These are phyloP conservation scores for Prunus salicina DNA, from an alignment of 306 rosid genomes.

Conservation along the genomic window DNA sequence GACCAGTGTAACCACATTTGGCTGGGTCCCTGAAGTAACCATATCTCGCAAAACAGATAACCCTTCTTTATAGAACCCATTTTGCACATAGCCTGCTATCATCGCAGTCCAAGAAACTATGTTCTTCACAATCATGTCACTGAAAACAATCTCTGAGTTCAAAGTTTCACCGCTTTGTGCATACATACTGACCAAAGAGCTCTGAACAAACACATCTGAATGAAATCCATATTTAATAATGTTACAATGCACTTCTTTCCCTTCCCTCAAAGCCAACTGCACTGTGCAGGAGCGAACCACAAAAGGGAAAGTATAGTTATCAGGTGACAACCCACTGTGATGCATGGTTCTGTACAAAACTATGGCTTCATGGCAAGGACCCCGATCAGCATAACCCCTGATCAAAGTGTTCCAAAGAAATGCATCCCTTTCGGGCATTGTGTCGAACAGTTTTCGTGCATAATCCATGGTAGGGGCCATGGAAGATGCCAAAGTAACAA, in stretches of 20 bases:
- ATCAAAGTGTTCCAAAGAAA: conserved; percentile 82
- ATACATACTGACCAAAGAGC: conserved; percentile 30
- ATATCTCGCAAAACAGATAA: conserved; percentile 23
- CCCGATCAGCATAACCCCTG: conserved; percentile 77
- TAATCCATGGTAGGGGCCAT: conserved; percentile 17
- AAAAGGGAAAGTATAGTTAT: conserved; percentile 74
- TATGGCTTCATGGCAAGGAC: conserved; percentile 64
- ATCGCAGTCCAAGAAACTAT: conserved; percentile 34
- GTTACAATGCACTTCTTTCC: conserved; percentile 59
- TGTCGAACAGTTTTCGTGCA: conserved; percentile 43
- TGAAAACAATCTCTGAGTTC: conserved; percentile 13
- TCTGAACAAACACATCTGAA: conserved; percentile 68
- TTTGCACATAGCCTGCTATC: conserved; percentile 32
- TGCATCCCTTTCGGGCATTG: conserved; percentile 55
- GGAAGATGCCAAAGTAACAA: conserved; percentile 15
- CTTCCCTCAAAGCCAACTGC: conserved; percentile 60
- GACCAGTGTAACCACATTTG: conserved; percentile 28
- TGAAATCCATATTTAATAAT: conserved; percentile 52
- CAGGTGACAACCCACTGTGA: conserved; percentile 52
- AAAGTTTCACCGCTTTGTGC: conserved; percentile 26
- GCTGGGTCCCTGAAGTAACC: conserved; percentile 27
- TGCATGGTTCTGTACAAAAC: conserved; percentile 52
- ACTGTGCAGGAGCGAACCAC: conserved; percentile 76
- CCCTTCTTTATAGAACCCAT: conserved; percentile 32
- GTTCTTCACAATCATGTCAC: conserved; percentile 18